These are phyloP conservation scores for Zygoascus hellenicus DNA, from an alignment of 1,139 yeast genomes.

Conservation along the genomic window DNA sequence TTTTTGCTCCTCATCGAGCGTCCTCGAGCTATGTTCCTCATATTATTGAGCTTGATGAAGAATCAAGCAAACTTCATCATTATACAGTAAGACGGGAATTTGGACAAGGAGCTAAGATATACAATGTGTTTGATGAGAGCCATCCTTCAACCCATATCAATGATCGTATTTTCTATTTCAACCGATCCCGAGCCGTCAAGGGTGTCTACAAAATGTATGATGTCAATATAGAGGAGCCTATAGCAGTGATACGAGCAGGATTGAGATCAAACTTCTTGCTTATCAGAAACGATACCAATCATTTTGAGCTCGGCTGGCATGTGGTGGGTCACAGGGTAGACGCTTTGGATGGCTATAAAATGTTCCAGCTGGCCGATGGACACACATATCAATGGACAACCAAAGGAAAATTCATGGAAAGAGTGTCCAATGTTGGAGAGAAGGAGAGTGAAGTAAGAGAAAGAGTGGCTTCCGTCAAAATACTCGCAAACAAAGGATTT, in stretches of 20 bases:
- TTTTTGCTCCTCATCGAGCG: slow-evolving; percentile 54
- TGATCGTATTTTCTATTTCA: slow-evolving; percentile 46
- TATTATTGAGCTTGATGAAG: slow-evolving; percentile 41
- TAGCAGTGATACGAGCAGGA: slow-evolving; percentile 56
- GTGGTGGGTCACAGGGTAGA: slow-evolving; percentile 55
- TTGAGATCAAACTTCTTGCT: slow-evolving; percentile 51
- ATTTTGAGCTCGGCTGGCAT: slow-evolving; percentile 62
- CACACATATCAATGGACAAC: slow-evolving; percentile 60
- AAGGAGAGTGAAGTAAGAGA: slow-evolving; percentile 58
- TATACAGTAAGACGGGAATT: slow-evolving; percentile 49
- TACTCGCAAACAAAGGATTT: slow-evolving; percentile 48
- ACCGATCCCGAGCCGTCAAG: slow-evolving; percentile 56
- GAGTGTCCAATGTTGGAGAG: slow-evolving; percentile 51
- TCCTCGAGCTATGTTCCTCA: slow-evolving; percentile 53
- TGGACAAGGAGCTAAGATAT: slow-evolving; percentile 53
- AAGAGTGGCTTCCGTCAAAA: slow-evolving; percentile 46
- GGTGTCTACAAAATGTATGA: slow-evolving; percentile 58
- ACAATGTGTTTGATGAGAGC: slow-evolving; percentile 49
- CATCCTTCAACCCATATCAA: slow-evolving; percentile 27
- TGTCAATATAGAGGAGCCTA: slow-evolving; percentile 49
- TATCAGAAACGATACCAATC: slow-evolving; percentile 43
- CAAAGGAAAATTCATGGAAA: slow-evolving; percentile 52
- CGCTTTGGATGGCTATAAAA: slow-evolving; percentile 53
- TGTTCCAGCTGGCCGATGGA: slow-evolving; percentile 56
- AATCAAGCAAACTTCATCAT: slow-evolving; percentile 30